Evolutionary conservation across 257 asterid genomes (phyloP), one percentile per base, ranked within the genome.

Genomic region (Leptodermis oblonga): DNA sequence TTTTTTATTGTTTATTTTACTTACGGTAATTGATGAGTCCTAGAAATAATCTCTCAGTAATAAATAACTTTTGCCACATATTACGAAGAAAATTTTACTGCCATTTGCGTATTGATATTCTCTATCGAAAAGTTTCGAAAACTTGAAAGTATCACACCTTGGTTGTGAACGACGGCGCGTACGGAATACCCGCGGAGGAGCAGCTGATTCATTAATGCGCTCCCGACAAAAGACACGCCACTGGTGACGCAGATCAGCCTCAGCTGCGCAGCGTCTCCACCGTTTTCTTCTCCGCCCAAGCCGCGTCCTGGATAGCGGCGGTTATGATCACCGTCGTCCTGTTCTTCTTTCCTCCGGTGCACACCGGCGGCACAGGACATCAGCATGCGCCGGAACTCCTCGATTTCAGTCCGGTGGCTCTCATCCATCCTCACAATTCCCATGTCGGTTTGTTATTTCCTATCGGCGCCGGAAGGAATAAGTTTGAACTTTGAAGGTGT

Each of bases 191-290:
- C 99, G 76, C 76, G 84, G 78, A 86, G 83, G 4, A 88, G 81
- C 69, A 93, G 99, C 72, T 86, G 96, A 64, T 88, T 93, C 18
- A 90, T 95, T 43, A 93, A 70, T 23, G 97, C 92, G 63, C 86
- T 81, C 2, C 97, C 99, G 68, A 87, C 84, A 71, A 77, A 93
- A n/a, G 97, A 93, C 9, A 88, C 96, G 73, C 96, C 96, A 73
- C 96, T 87, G 70, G 97, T 93, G 67, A 93, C 96, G 63, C 99
- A 90, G 22, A 93, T 96, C 61, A 88, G 62, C 71, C 83, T 82
- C 51, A 79, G 86, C 63, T 67, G 62, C 11, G 77, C 48, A 12
- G 12, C 74, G 75, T 76, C 93, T 33, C 72, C 88, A 73, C 42
- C 64, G 64, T 30, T n/a, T 58, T 58, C 68, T 63, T 67, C 70